Evolutionary conservation across 1,284 basidiomycete species (phyloP), one percentile per base, ranked within the genome.

Genomic region (Trichosporon sp.): DNA sequence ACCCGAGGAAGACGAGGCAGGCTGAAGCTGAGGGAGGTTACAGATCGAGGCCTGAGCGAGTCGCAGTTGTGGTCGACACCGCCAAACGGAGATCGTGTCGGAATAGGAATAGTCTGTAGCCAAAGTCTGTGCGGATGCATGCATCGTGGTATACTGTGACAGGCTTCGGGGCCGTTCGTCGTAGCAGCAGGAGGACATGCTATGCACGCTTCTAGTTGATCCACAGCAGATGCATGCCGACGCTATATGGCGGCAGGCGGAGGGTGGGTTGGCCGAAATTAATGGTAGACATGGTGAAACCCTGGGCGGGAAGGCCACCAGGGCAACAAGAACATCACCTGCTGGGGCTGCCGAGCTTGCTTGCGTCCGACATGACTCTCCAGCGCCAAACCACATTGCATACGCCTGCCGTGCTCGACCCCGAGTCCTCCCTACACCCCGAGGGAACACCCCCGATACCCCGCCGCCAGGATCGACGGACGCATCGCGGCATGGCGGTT

Each of bases 251-350:
- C 59, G 10, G 32, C 59, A 63, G 14, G 16, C 59, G 32, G 31
- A n/a, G 32, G 16, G 59, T 37, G 16, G 16, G 14, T 26, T 63
- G 35, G 32, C 12, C 16, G 10, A 21, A 63, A 11, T 6, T 35
- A 63, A 35, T 35, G 32, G 32, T 35, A 63, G 59, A n/a, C 59
- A 63, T 35, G 59, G 12, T n/a, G 31, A 35, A 37, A 32, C 59
- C 59, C 32, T 32, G 59, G 59, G 32, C 4, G 59, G 59, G 59
- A 63, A 63, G 59, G 59, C 59, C 59, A n/a, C 32, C 59, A 63
- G 59, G 59, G 59, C 59, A 35, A 37, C 26, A 37, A 32, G 59
- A 63, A n/a, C 32, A 35, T 63, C 16, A n/a, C 16, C 59, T 37
- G 59, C 59, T 35, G 31, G 32, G 59, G 7, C 7, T n/a, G 26